phyloP scores from a whole-genome alignment of 2,329 filamentous ascomycete species.

The Falciphora oryzae region DNA sequence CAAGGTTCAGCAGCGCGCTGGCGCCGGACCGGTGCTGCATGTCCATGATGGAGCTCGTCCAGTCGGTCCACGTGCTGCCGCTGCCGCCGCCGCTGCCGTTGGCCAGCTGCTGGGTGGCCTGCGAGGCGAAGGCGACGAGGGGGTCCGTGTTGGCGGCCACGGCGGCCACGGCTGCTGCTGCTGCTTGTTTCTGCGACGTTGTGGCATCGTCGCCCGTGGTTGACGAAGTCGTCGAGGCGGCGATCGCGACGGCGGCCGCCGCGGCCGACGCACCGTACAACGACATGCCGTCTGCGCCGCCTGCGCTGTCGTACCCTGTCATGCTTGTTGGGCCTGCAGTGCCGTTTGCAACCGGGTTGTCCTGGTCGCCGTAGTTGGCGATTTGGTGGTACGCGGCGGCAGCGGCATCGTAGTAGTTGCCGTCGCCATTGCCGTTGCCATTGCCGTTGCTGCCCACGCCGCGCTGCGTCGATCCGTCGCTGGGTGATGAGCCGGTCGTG shows the following conservation, averaged over 20 bases:
- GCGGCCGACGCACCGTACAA: constrained; percentile 11
- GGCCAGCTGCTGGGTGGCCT: constrained; percentile 30
- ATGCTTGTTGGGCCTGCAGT: neutral
- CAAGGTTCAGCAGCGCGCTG: constrained; percentile 41
- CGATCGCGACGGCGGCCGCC: neutral
- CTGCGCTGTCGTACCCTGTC: neutral
- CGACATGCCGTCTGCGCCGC: neutral
- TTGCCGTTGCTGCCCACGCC: constrained; percentile 10
- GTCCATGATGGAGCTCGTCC: constrained; percentile 46
- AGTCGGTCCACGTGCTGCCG: constrained; percentile 48
- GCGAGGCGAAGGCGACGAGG: constrained; percentile 34
- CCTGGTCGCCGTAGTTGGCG: constrained; percentile 1
- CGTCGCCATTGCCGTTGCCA: constrained; percentile 16
- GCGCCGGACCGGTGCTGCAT: constrained; percentile 45
- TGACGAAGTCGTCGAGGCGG: constrained; percentile 13
- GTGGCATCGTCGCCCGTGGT: constrained; percentile 13
- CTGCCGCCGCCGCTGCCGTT: constrained; percentile 12
- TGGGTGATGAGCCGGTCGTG: constrained; percentile 13
- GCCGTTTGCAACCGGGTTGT: neutral
- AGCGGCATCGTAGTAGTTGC: constrained; percentile 17
- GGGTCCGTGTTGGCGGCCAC: constrained; percentile 23
- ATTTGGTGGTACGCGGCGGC: constrained; percentile 5
- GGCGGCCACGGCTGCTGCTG: too few species aligned
- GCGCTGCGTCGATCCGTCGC: neutral
- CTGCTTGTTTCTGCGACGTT: neutral